Base-by-base conservation (phyloP, 371 early-diverging fungal species). In the Mortierella sp. region DNA sequence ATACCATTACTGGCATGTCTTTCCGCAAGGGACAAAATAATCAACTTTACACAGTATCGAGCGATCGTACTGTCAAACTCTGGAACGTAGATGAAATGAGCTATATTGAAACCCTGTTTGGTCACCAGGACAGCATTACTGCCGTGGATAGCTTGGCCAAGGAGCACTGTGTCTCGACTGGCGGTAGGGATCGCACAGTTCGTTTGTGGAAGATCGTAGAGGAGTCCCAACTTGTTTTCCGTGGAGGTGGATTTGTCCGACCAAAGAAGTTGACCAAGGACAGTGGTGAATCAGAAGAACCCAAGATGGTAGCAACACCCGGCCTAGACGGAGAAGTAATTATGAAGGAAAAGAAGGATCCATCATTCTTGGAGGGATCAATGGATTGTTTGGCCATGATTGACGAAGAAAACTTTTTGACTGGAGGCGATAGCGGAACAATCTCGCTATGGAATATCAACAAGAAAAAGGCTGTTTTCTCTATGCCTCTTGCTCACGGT, bases 21-120 rank as follows among this genome's bases (percentile, higher is more conserved):
- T 98, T 99, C 87, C 92, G 95, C 38, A 89, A 87, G 80, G 94
- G 95, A 58, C 74, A 85, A 33, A 77, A 82, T 67, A 94, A 96
- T 83, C 94, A 97, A 68, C 88, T 99, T 58, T 99, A 97, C 84
- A 95, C 97, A 62, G 91, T 93, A 72, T 96, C 97, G 4, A 86
- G 87, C 57, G 99, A 99, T 82, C 94, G 99, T 65, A 95, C 97
- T 32, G 90, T 99, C 83, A 99, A 99, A 83, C 65, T 98, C 47
- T 99, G 98, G 97, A 96, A 98, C 83, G 87, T 95, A 4, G 97
- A 96, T 77, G 96, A 96, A 76, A 80, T 93, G 73, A 85, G 91
- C 10, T 99, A 98, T 85, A 90, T 99, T 66, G 99, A 99, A 83
- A 98, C 99, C 22, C 83, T 99, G 82, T 98, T 97, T 88, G 99